Evolutionary conservation across 352 stramenopile species (phyloP), one percentile per base, ranked within the genome.

Genomic region (Globisporangium abappressorium): DNA sequence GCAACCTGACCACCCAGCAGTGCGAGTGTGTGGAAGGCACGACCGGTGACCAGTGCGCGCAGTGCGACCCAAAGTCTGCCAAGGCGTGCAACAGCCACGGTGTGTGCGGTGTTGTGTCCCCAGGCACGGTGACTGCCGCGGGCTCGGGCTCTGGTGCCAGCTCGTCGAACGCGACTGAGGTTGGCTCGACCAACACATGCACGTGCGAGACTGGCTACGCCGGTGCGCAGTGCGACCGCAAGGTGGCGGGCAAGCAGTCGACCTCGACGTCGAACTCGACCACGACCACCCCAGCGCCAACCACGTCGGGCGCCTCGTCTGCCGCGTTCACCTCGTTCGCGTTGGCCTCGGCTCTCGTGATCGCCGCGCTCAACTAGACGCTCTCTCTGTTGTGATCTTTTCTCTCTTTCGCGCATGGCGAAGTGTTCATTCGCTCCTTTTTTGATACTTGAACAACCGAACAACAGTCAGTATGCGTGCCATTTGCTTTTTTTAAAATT

Each of bases 11-110:
- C 0, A 85, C 73, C 7, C 73, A 91, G 69, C 63, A 89, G 72
- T 93, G 85, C 68, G 74, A 89, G 70, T 93, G 85, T 64, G 72
- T 78, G 20, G 65, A 43, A 3, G 85, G 85, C 38, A 93, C 84
- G 8, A 87, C 75, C 0, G 85, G 85, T 34, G 65, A 89, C 74
- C 83, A 93, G 72, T 93, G 85, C 57, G 74, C 83, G 5, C 76
- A 87, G 65, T 93, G 85, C 54, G 83, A 93, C 71, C 78, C 80
- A 0, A 63, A 38, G 8, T 88, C 78, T 5, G 66, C 71, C 22
- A 81, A 79, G 66, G 80, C 83, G 24, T 93, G 85, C 76, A 83
- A 81, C 64, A 77, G 74, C 62, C 71, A 88, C 59, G 85, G 85
- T 62, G 82, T 62, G 55, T 93, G 85, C 58, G 65, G 82, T 26